Base-by-base conservation (phyloP, 2,329 filamentous ascomycete genomes). In the Camillea tinctor region DNA sequence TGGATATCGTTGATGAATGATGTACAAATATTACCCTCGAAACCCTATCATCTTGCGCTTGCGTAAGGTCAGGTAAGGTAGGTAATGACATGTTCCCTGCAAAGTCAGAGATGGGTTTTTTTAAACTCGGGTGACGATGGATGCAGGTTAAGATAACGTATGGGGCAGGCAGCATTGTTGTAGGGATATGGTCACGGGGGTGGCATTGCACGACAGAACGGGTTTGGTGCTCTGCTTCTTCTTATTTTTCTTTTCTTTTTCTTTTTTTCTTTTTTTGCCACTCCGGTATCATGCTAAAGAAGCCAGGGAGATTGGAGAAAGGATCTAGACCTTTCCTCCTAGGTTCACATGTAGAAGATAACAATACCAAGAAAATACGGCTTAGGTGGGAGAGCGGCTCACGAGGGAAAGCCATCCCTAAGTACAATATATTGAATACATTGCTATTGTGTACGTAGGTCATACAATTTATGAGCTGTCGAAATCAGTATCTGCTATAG, bases 161-260 rank as follows among this genome's bases (percentile, higher is more conserved):
- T 54, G 54, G 54, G 54, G 36, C 40, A 11, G 19, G n/a, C 36
- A 23, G 49, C 21, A 22, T n/a, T 23, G 51, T 52, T 22, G 51
- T 30, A 52, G 17, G 44, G 30, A 30, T 54, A n/a, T 15, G 22
- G 20, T 19, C 24, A 44, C 11, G 36, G 36, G n/a, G 24, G 55
- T 61, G 55, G 59, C 61, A 60, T 66, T 63, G 62, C 66, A 68
- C 63, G 49, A 60, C 63, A 68, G 63, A 15, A 63, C 62, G 64
- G 63, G 66, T 67, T 68, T 63, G 66, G 66, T 64, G 63, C 63
- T 63, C 60, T 66, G 56, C 60, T 66, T n/a, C n/a, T n/a, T n/a
- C n/a, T n/a, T n/a, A n/a, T n/a, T n/a, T n/a, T n/a, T n/a, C n/a
- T n/a, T n/a, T n/a, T n/a, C n/a, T n/a, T n/a, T n/a, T n/a, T n/a